These are phyloP conservation scores for Kondoa subrosea DNA, from an alignment of 768 basidiomycete species.

Conservation along the genomic window DNA sequence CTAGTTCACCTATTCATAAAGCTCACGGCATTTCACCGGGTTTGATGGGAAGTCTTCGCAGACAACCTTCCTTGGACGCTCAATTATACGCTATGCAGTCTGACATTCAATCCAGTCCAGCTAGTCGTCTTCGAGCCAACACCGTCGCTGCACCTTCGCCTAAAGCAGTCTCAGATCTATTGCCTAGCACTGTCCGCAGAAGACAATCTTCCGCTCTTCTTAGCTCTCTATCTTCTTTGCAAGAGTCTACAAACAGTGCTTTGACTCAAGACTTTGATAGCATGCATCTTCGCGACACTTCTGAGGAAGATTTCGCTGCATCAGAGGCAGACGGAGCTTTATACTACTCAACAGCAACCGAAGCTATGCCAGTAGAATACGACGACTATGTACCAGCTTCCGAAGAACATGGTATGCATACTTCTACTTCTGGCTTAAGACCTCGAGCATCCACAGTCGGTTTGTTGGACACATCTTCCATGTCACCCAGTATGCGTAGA, in stretches of 20 bases:
- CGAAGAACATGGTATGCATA: neutral
- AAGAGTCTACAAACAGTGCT: neutral
- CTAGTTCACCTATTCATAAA: neutral
- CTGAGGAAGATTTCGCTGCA: neutral
- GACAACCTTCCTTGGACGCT: neutral
- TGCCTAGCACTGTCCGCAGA: neutral
- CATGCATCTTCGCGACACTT: neutral
- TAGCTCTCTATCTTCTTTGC: neutral
- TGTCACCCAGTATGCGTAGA: neutral
- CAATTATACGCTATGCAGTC: neutral
- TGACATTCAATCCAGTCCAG: neutral
- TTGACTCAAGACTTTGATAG: neutral
- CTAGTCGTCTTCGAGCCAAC: neutral
- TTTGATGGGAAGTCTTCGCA: neutral
- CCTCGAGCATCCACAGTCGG: slow-evolving; percentile 2
- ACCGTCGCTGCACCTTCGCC: neutral
- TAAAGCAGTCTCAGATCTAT: neutral
- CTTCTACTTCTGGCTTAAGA: neutral
- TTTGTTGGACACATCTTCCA: neutral
- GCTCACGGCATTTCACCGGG: neutral
- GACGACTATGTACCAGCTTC: neutral
- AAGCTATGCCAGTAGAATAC: neutral
- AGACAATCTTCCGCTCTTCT: neutral
- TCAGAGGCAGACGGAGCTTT: neutral
- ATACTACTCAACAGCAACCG: neutral